These are phyloP conservation scores for Amphirosellinia nigrospora DNA, from an alignment of 495 filamentous ascomycete species.

Conservation along the genomic window DNA sequence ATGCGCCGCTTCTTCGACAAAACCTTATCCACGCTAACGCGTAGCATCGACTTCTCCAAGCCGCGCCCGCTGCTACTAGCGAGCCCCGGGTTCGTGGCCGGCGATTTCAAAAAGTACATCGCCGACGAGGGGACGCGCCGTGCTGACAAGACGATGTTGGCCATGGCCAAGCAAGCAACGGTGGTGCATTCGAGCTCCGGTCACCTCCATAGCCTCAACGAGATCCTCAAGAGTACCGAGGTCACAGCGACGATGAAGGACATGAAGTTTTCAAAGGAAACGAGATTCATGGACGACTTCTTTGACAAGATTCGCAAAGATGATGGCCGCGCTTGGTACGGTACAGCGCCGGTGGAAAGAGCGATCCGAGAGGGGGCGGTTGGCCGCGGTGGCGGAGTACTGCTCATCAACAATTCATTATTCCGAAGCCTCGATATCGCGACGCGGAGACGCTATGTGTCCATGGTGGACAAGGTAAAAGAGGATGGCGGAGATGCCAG, in stretches of 20 bases:
- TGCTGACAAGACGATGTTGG: conserved; percentile 65
- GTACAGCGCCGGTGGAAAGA: conserved; percentile 79
- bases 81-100: conserved; percentile 85
- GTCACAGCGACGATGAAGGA: conserved; percentile 78
- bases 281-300: conserved; percentile 85
- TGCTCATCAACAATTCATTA: conserved; percentile 83
- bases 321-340: conserved; percentile 91
- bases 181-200: conserved; percentile 86
- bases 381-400: conserved; percentile 78
- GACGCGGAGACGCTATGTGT: conserved; percentile 80
- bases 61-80: conserved; percentile 81
- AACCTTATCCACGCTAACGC: conserved; percentile 74
- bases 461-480: conserved; percentile 88
- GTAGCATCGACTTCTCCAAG: conserved; percentile 75
- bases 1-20: conserved; percentile 82
- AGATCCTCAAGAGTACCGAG: conserved; percentile 79
- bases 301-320: conserved; percentile 79
- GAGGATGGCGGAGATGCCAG: conserved; percentile 87
- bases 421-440: conserved; percentile 85
- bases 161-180: conserved; percentile 66
- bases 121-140: conserved; percentile 70
- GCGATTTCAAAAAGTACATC: conserved; percentile 81
- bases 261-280: conserved; percentile 86
- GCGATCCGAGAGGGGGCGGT: conserved; percentile 91
- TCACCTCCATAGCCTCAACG: conserved; percentile 82